phyloP scores from a whole-genome alignment of 2,329 filamentous ascomycete genomes.

The Lithohypha guttulata region DNA sequence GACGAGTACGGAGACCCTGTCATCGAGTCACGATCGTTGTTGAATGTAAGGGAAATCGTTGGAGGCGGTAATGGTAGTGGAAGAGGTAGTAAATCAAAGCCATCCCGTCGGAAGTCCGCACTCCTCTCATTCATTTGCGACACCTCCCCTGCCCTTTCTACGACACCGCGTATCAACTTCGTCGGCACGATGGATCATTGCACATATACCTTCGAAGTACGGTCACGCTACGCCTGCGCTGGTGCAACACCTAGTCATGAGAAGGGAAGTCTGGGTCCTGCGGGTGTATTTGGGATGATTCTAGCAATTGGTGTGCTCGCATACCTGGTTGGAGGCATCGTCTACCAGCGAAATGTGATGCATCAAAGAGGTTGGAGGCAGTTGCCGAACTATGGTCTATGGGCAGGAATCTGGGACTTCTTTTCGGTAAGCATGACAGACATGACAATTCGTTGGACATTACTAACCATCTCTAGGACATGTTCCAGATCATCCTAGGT shows the following conservation, averaged over 20 bases:
- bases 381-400: slow-evolving; percentile 85
- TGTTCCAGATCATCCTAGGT: slow-evolving; percentile 37
- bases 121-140: slow-evolving; percentile 92
- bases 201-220: slow-evolving; percentile 89
- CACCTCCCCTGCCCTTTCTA: slow-evolving; percentile 51
- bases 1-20: slow-evolving; percentile 18
- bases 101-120: slow-evolving; percentile 56
- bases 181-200: slow-evolving; percentile 84
- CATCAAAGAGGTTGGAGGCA: slow-evolving; percentile 93
- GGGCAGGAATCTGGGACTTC: slow-evolving; percentile 78
- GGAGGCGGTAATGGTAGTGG: slow-evolving; percentile 26
- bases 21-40: slow-evolving; percentile 10
- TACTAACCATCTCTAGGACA: slow-evolving; percentile 27
- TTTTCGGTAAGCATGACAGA: slow-evolving; percentile 59
- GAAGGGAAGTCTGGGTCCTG: slow-evolving; percentile 54
- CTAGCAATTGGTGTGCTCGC: slow-evolving; percentile 65
- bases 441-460: no score
- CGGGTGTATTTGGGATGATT: slow-evolving; percentile 80
- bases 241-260: slow-evolving; percentile 40
- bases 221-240: slow-evolving; percentile 74
- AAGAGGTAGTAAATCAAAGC: slow-evolving; percentile 21
- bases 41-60: slow-evolving; percentile 28
- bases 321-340: slow-evolving; percentile 83
- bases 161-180: slow-evolving; percentile 52
- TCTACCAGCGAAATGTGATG: slow-evolving; percentile 89